Conservation (phyloP, 1,139 yeast species). For the Scheffersomyces lignicola region DNA sequence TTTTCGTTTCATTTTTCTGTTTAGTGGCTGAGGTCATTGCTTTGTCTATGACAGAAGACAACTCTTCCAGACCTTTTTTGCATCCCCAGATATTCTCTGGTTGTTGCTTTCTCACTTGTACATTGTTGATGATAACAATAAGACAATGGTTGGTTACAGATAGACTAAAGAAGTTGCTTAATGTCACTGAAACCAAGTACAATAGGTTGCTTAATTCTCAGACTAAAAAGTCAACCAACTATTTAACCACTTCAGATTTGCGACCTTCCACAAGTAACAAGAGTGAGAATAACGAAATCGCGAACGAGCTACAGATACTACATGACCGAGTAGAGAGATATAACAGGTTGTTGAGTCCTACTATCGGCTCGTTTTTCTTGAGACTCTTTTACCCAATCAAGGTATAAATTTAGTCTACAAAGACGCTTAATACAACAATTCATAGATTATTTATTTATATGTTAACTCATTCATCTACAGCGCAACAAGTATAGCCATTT, state of each 20-base stretch:
- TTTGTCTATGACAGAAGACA: conserved; percentile 35
- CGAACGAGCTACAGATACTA: conserved; percentile 16
- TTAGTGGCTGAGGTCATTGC: conserved; percentile 54
- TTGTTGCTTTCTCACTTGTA: conserved; percentile 35
- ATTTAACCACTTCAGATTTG: conserved; percentile 8
- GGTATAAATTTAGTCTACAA: conserved; percentile 10
- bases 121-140: conserved; percentile 27
- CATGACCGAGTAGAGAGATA: conserved; percentile 21
- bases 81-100: conserved; percentile 66
- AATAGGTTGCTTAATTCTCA: conserved; percentile 8
- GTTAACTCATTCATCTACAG: background rate
- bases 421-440: background rate
- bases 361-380: conserved; percentile 13
- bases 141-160: conserved; percentile 30
- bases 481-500: too few species aligned
- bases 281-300: conserved; percentile 4
- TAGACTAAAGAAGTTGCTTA: conserved; percentile 4
- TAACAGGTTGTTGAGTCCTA: conserved; percentile 15
- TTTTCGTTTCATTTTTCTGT: conserved; percentile 43
- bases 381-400: conserved; percentile 26
- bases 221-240: conserved; percentile 13
- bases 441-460: background rate
- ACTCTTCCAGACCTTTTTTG: conserved; percentile 44
- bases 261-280: conserved; percentile 5
- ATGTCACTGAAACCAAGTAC: conserved; percentile 4